Conservation (phyloP, 768 basidiomycete genomes). For the Grammothele lineata region DNA sequence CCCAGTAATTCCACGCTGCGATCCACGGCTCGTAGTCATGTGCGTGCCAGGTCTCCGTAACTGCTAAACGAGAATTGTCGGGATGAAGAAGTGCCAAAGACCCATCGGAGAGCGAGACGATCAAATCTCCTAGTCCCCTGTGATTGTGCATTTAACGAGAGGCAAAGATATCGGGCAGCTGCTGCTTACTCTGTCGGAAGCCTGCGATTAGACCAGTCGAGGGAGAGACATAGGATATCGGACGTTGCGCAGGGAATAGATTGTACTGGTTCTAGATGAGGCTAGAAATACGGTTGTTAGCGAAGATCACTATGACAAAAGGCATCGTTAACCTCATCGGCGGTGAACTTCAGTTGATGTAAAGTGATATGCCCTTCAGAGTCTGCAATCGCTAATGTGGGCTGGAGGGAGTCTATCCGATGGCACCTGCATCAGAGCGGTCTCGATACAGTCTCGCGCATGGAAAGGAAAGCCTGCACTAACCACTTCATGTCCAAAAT, state of each 20-base stretch:
- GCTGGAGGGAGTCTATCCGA: constrained; percentile 33
- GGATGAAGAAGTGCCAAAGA: constrained; percentile 57
- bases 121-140: constrained; percentile 53
- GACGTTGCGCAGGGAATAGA: constrained; percentile 45
- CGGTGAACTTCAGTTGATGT: constrained; percentile 46
- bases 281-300: background rate
- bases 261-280: constrained; percentile 8
- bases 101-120: constrained; percentile 84
- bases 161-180: too few relatives aligned
- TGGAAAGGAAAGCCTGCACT: background rate
- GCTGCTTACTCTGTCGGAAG: constrained; percentile 41
- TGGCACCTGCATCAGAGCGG: constrained; percentile 49
- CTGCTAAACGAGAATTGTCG: constrained; percentile 37
- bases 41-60: constrained; percentile 69
- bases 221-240: constrained; percentile 75
- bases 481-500: constrained; percentile 96
- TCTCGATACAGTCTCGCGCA: too few relatives aligned
- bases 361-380: constrained; percentile 78
- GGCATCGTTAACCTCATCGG: constrained; percentile 36
- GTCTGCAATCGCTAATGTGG: constrained; percentile 72
- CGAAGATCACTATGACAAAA: background rate
- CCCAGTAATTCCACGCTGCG: constrained; percentile 87
- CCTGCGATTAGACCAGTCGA: constrained; percentile 88
- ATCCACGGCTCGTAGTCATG: constrained; percentile 97
- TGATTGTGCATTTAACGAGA: too few relatives aligned